Evolutionary conservation across 768 basidiomycete genomes (phyloP).

Genomic region (Suillus spraguei): DNA sequence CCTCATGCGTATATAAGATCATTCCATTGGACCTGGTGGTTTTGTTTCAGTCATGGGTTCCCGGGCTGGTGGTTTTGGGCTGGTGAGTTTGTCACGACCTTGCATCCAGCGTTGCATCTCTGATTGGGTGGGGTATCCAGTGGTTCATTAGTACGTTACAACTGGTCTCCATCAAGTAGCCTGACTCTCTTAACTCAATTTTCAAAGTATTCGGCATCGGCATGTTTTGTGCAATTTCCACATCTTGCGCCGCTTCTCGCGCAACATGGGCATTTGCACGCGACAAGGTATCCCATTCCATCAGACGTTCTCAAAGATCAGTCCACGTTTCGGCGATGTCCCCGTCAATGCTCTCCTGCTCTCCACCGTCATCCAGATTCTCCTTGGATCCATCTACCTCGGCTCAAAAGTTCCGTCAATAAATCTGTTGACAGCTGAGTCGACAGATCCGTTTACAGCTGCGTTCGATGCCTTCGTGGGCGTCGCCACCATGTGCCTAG

Average conservation of each 20-base stretch:
- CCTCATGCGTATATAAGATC: too few species aligned
- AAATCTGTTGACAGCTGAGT: too few species aligned
- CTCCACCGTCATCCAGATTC: slow-evolving; percentile 56
- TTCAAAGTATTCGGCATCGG: slow-evolving; percentile 52
- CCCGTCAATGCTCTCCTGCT: slow-evolving; percentile 65
- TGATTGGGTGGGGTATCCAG: slow-evolving; percentile 22
- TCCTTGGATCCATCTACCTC: slow-evolving; percentile 65
- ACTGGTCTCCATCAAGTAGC: background rate
- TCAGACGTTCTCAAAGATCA: slow-evolving; percentile 49
- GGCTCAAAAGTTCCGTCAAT: too few species aligned
- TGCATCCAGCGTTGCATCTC: slow-evolving; percentile 3
- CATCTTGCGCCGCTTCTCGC: slow-evolving; percentile 67
- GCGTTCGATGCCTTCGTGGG: slow-evolving; percentile 72
- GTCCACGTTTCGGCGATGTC: slow-evolving; percentile 43
- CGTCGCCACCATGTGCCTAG: slow-evolving; percentile 66
- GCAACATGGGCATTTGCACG: slow-evolving; percentile 74
- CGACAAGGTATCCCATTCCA: slow-evolving; percentile 65
- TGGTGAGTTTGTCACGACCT: slow-evolving; percentile 39
- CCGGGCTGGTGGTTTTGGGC: slow-evolving; percentile 60
- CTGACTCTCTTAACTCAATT: slow-evolving; percentile 4
- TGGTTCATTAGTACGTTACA: slow-evolving; percentile 45
- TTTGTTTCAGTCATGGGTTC: slow-evolving; percentile 66
- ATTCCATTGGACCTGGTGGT: too few species aligned
- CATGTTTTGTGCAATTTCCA: slow-evolving; percentile 67
- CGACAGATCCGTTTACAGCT: slow-evolving; percentile 62